Evolutionary conservation across 2,329 filamentous ascomycete genomes (phyloP).

Genomic region (Lithohypha guttulata): DNA sequence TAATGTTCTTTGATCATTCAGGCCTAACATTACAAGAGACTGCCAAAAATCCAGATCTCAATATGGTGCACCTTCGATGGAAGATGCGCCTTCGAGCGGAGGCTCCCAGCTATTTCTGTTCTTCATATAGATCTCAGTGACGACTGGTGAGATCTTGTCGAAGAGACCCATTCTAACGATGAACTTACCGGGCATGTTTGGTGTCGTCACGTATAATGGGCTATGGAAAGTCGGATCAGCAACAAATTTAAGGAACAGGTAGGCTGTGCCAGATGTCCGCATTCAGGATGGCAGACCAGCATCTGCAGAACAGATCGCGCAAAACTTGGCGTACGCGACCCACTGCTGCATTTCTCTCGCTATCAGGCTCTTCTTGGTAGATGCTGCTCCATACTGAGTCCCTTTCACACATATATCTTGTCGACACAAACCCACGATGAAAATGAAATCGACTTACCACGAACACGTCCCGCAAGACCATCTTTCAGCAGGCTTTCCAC

Average conservation of each 20-base stretch:
- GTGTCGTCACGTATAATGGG: slow-evolving; percentile 1
- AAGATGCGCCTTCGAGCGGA: slow-evolving; percentile 3
- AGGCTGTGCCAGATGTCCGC: no score
- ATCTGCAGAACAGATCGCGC: no score
- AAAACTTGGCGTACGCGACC: no score
- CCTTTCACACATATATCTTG: not conserved
- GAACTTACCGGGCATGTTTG: slow-evolving; percentile 1
- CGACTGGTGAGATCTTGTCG: slow-evolving; percentile 10
- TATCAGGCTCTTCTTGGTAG: no score
- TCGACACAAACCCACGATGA: not conserved
- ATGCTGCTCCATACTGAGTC: no score
- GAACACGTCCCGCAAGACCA: slow-evolving; percentile 13
- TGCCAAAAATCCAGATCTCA: no score
- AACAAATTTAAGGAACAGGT: no score
- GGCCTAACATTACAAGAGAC: no score
- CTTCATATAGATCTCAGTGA: slow-evolving; percentile 11
- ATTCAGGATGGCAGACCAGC: no score
- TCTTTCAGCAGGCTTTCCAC: slow-evolving; percentile 9
- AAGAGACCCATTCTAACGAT: slow-evolving; percentile 15
- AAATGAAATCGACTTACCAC: slow-evolving; percentile 10
- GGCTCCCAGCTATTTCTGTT: slow-evolving; percentile 12
- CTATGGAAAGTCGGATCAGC: not conserved
- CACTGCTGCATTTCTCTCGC: no score
- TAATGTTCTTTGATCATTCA: no score
- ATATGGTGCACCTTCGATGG: not conserved